These are phyloP conservation scores for Perkinsus marinus DNA, from an alignment of 169 alveolate genomes.

Conservation along the genomic window DNA sequence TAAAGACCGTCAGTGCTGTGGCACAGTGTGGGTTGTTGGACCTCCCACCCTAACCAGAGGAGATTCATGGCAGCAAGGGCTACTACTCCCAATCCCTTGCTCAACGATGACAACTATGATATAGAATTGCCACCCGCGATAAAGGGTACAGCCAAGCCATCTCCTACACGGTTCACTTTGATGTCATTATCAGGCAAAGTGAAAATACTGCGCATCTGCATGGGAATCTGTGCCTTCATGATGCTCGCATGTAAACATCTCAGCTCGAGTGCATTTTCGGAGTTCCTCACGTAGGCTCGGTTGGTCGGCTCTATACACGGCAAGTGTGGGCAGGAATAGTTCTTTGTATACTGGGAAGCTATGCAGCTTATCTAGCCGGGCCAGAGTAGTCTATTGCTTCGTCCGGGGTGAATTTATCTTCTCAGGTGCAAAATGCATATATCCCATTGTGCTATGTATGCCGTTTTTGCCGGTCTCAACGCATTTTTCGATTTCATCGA, in stretches of 20 bases:
- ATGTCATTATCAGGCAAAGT: background rate
- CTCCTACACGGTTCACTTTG: background rate
- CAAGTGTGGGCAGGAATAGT: background rate
- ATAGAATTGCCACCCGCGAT: background rate
- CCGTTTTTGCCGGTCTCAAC: background rate
- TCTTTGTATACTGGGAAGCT: background rate
- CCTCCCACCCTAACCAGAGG: background rate
- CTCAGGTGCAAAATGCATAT: background rate
- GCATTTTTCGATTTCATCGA: background rate
- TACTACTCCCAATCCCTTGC: background rate
- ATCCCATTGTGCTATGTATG: background rate
- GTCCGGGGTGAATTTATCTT: background rate
- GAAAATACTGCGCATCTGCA: background rate
- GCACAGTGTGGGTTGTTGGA: background rate
- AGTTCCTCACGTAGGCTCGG: background rate
- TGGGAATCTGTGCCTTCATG: background rate
- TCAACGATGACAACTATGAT: background rate
- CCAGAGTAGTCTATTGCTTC: background rate
- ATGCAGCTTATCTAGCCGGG: background rate
- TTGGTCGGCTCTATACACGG: background rate
- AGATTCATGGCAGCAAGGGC: background rate
- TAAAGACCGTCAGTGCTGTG: background rate
- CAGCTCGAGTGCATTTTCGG: background rate
- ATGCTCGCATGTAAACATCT: background rate
- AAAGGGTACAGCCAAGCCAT: background rate